phyloP scores from a whole-genome alignment of 2,329 filamentous ascomycete species.

The Penicillium sp. region DNA sequence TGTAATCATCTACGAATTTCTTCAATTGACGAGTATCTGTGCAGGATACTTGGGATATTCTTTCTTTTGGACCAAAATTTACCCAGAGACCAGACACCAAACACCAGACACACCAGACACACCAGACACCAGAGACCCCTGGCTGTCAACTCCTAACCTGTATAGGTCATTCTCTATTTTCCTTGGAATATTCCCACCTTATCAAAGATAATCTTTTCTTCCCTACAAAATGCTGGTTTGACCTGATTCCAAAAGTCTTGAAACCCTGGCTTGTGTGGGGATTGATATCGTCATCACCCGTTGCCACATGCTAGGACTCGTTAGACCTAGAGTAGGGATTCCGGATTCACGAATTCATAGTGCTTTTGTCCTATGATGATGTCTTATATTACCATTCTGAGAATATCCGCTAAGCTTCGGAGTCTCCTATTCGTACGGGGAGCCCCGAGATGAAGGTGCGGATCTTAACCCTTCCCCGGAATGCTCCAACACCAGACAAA shows the following conservation, averaged over 20 bases:
- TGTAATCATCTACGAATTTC: background rate
- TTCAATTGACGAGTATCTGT: too few species aligned
- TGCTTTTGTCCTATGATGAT: background rate
- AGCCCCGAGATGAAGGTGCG: background rate
- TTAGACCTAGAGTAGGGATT: background rate
- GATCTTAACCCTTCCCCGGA: background rate
- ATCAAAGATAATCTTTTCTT: background rate
- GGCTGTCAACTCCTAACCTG: too few species aligned
- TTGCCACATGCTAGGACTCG: slow-evolving; percentile 7
- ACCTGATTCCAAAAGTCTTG: background rate
- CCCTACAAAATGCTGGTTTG: background rate
- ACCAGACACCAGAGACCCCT: background rate
- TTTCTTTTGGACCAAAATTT: background rate
- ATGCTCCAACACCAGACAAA: background rate
- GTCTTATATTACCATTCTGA: background rate
- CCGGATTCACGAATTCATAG: background rate
- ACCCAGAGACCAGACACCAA: background rate
- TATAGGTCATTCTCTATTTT: background rate
- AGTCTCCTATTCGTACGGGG: background rate
- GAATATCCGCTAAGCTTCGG: background rate
- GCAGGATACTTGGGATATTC: background rate
- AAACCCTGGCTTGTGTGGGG: slow-evolving; percentile 3
- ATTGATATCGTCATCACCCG: slow-evolving; percentile 10
- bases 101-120: background rate
- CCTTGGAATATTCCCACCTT: background rate